These are phyloP conservation scores for Flaveria brownii DNA, from an alignment of 129 eudicot species.

Conservation along the genomic window DNA sequence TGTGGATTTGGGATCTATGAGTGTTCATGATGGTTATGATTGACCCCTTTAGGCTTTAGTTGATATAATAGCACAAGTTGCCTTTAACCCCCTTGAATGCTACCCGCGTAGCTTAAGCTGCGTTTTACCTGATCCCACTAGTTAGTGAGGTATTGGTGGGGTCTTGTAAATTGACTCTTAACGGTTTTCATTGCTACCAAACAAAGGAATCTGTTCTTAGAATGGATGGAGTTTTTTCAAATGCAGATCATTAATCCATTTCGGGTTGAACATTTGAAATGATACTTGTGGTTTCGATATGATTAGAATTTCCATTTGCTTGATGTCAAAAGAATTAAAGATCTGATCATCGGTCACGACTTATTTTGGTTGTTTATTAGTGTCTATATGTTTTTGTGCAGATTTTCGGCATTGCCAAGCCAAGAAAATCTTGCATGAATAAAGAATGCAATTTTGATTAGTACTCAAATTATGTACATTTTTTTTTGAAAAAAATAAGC, in stretches of 20 bases:
- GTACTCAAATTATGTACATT: neutral
- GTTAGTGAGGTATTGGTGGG: neutral
- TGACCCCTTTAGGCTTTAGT: neutral
- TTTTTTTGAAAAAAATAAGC: neutral
- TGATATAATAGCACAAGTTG: neutral
- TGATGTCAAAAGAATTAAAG: neutral
- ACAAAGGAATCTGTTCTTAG: neutral
- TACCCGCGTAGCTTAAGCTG: neutral
- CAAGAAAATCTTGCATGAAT: neutral
- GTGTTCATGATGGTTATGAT: conserved; percentile 2
- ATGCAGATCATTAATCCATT: neutral
- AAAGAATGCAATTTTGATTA: conserved; percentile 12
- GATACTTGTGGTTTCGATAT: neutral
- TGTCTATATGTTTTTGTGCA: conserved; percentile 10
- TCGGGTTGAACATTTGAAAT: neutral
- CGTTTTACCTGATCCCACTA: neutral
- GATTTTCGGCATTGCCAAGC: conserved; percentile 11
- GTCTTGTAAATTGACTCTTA: too few species aligned
- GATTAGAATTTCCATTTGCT: neutral
- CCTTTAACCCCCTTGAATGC: neutral
- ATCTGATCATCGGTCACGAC: neutral
- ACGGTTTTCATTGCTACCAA: too few species aligned
- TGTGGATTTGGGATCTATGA: neutral
- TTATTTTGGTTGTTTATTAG: neutral
- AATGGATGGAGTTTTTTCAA: neutral